Base-by-base conservation (phyloP, 352 stramenopile genomes). In the Bremia lactucae region DNA sequence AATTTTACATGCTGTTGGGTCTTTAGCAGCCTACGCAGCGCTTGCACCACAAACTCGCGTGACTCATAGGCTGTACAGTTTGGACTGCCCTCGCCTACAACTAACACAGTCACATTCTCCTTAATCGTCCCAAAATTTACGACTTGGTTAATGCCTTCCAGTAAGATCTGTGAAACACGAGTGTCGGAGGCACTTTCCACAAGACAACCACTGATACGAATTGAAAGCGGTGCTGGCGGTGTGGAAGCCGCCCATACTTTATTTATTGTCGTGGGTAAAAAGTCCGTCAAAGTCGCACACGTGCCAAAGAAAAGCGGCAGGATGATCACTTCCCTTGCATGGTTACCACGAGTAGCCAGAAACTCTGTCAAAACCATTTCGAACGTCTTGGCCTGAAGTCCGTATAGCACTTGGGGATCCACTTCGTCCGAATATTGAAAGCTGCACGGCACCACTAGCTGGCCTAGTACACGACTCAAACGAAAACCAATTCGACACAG, bases 241-340 rank as follows among this genome's bases (percentile, higher is more conserved):
- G 38, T 13, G 18, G 34, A 22, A 15, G 38, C 44, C 19, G 36
- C 18, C 58, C 66, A 74, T 23, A 59, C 62, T 43, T 86, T 80
- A 34, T 56, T 31, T 2, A 87, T 46, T 6, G 79, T 67, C 4
- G 64, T 53, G 0, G 81, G 78, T 7, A 91, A 43, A 34, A 85
- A 91, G 13, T 91, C 74, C 1, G 72, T 89, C 20, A 90, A 55
- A 19, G 74, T 87, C 26, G 55, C 46, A 51, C 74, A 90, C 42
- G 70, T 79, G 21, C 78, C 81, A 20, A 91, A 83, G 46, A 94
- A 91, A 1, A 89, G 49, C 2, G 81, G 81, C n/a, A 94, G 52
- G 9, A 88, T 48, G 4, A 89, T 41, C 7, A 87, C 49, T 13
- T 69, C 52, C 9, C 9, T 56, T 2, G 37, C 50, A 14, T 51